phyloP scores from a whole-genome alignment of 495 filamentous ascomycete species.

The Thozetella sp. region DNA sequence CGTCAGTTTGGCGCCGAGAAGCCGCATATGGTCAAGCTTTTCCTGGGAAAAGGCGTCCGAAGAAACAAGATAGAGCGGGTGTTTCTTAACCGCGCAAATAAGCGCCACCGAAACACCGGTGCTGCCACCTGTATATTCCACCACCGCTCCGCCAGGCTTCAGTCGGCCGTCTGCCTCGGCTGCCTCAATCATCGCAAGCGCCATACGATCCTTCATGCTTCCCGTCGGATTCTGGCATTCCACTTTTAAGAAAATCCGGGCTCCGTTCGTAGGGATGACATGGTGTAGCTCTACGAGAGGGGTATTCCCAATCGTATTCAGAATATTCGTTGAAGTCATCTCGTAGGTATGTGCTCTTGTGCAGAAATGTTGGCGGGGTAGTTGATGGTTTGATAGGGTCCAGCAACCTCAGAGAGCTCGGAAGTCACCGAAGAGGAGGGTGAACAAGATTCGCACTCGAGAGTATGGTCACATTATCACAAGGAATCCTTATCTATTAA shows the following conservation, averaged over 20 bases:
- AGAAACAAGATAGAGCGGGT: conserved; percentile 2
- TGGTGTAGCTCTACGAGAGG: background rate
- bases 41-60: conserved; percentile 8
- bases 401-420: no score
- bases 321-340: conserved; percentile 1
- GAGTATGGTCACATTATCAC: no score
- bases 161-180: conserved; percentile 4
- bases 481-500: no score
- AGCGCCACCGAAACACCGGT: conserved; percentile 4
- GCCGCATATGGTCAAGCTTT: conserved; percentile 7
- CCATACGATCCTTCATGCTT: conserved; percentile 9
- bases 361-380: no score
- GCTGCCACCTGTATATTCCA: conserved; percentile 5
- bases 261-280: conserved; percentile 1
- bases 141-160: conserved; percentile 1
- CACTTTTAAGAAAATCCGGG: background rate
- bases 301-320: conserved; percentile 7
- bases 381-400: no score
- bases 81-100: background rate
- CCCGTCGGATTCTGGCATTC: conserved; percentile 5
- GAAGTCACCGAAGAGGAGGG: no score
- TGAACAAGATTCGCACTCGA: no score
- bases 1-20: conserved; percentile 4
- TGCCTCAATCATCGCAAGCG: conserved; percentile 5
- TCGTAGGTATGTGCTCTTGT: no score